Conservation (phyloP, 208 protist species). For the Trypanosoma scelopori region DNA sequence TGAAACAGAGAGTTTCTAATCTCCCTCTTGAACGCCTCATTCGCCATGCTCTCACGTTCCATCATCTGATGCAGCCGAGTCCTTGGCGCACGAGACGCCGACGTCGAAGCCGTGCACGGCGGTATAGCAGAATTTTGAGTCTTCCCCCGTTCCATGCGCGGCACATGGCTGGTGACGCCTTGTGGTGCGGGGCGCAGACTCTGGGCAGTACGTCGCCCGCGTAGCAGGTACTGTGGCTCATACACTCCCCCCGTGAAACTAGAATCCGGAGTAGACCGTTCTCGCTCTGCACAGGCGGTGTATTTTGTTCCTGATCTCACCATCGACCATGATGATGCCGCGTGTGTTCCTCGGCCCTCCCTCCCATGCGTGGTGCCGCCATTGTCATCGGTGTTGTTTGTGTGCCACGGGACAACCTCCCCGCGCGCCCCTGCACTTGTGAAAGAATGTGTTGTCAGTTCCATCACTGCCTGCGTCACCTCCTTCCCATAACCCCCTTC, state of each 20-base stretch:
- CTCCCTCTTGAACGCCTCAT: slow-evolving; percentile 3
- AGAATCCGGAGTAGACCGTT: not conserved
- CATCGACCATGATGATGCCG: not conserved
- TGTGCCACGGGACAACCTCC: not conserved
- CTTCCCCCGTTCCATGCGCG: not conserved
- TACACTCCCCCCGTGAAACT: not conserved
- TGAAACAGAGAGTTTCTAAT: slow-evolving; percentile 9
- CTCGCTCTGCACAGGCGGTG: not conserved
- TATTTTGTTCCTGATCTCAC: not conserved
- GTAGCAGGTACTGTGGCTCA: slow-evolving; percentile 16
- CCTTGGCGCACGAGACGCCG: not conserved
- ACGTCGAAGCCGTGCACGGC: not conserved
- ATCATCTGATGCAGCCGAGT: slow-evolving; percentile 4
- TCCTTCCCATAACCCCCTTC: slow-evolving; percentile 18
- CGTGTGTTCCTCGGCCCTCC: not conserved
- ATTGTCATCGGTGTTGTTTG: not conserved
- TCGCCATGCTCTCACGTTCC: slow-evolving; percentile 15
- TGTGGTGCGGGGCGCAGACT: not conserved
- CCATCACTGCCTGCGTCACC: slow-evolving; percentile 1
- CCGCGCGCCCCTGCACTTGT: not conserved
- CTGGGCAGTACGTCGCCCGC: not conserved
- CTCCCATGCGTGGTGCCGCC: not conserved
- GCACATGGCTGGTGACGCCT: not conserved
- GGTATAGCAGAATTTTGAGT: not conserved
- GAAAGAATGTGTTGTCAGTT: not conserved